Base-by-base conservation (phyloP, 2,329 filamentous ascomycete genomes). In the Podosphaera fusca region DNA sequence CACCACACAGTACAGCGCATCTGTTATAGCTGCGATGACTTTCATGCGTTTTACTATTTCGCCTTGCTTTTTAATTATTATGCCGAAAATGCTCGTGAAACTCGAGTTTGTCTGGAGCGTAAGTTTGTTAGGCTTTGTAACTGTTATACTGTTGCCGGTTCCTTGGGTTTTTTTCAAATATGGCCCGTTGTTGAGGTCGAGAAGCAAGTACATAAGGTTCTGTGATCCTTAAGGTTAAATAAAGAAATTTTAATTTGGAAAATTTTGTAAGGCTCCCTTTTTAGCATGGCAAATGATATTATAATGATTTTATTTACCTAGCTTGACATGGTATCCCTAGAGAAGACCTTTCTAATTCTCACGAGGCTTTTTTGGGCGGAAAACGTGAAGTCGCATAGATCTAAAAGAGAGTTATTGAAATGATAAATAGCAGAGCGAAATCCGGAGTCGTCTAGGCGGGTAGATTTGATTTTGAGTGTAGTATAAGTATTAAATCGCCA, bases 131-230 rank as follows among this genome's bases (percentile, higher is more conserved):
- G 71, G 64, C 0, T 70, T 72, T 55, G 65, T 74, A 4, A 69
- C 67, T 60, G 63, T 67, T 0, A 47, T 70, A 8, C 64, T 73
- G 63, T 65, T 67, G 1, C 70, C 69, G 1, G 65, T 74, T 31
- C 72, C 72, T 30, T 74, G 68, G 58, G 49, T 71, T 3, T 67
- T 73, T 31, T 73, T 68, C 55, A 61, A 54, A 29, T 71, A 64
- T 55, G 70, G 69, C 3, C 63, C 64, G 4, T 29, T 21, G 45
- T 51, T 60, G 10, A 54, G 59, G 38, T 36, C 33, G 3, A 56
- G 54, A 31, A 59, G 55, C 9, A 53, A 34, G 12, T 59, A 58
- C 12, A 35, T 53, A 30, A 30, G 21, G 21, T 30, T 31, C 21
- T 56, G 29, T 12, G 40, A 31, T 38, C 40, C 33, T 47, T 10